Percentiles rank a stretch among this genome's conserved stretches.
Evolutionary conservation across 1,284 basidiomycete species (phyloP).

Genomic region (Laetiporus sulphureus): DNA sequence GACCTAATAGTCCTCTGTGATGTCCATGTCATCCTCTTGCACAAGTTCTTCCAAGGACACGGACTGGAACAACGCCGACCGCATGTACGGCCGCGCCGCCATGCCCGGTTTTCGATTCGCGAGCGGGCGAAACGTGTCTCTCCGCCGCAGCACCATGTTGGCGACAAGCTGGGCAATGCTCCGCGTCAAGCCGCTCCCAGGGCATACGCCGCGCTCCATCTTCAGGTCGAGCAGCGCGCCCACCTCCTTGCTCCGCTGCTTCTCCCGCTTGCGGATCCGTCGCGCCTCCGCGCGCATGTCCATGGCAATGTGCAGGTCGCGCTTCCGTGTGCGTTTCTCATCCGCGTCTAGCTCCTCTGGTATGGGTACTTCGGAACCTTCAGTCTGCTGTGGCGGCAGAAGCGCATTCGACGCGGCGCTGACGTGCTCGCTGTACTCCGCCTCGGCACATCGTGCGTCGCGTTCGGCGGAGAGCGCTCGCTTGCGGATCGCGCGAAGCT

Average conservation of each 20-base stretch:
- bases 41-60: constrained; percentile 16
- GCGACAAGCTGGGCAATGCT: constrained; percentile 47
- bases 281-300: constrained; percentile 38
- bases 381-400: constrained; percentile 12
- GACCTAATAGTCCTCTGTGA: too few relatives aligned
- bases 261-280: constrained; percentile 39
- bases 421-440: constrained; percentile 25
- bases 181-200: constrained; percentile 25
- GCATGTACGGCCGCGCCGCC: constrained; percentile 13
- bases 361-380: not conserved
- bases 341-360: constrained; percentile 12
- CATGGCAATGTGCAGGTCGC: constrained; percentile 32
- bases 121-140: constrained; percentile 32
- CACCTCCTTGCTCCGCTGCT: constrained; percentile 45
- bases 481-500: constrained; percentile 32
- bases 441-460: constrained; percentile 32
- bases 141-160: constrained; percentile 47
- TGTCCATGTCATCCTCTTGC: constrained; percentile 8
- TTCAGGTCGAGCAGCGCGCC: constrained; percentile 44
- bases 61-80: constrained; percentile 22
- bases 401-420: constrained; percentile 17
- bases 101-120: constrained; percentile 25
- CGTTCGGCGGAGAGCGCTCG: constrained; percentile 35
- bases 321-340: constrained; percentile 20
- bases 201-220: constrained; percentile 23